A percentile compares a stretch with the other conserved stretches of the same genome.
Conservation (phyloP, 2,329 filamentous ascomycete genomes). For the Pseudogymnoascus verrucosus region DNA sequence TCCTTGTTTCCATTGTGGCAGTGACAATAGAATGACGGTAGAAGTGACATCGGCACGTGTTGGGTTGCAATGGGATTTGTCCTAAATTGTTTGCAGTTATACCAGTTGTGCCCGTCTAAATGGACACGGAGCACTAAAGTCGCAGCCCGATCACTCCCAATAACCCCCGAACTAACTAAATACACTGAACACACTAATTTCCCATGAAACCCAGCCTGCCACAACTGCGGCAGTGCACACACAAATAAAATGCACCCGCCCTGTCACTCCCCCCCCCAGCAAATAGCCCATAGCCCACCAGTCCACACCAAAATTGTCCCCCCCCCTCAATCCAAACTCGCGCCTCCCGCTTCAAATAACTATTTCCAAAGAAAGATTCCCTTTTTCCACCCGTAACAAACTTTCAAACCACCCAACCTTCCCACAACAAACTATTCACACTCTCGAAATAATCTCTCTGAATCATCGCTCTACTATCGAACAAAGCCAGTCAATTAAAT, state of each 20-base stretch:
- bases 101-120: neutral
- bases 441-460: neutral
- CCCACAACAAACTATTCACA: neutral
- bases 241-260: neutral
- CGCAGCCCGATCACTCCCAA: neutral
- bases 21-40: neutral
- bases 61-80: neutral
- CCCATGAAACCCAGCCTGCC: neutral
- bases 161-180: neutral
- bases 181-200: neutral
- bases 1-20: neutral
- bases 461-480: neutral
- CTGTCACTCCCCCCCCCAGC: neutral
- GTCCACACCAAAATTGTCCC: neutral
- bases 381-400: neutral
- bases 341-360: neutral
- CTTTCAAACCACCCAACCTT: neutral
- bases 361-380: neutral
- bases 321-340: neutral
- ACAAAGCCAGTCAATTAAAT: conserved; percentile 2
- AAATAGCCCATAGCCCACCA: neutral
- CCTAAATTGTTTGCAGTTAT: neutral
- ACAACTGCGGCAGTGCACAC: neutral
- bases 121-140: neutral
- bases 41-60: neutral